Percentiles rank a stretch among this genome's conserved stretches.
Evolutionary conservation across 257 asterid species (phyloP).

Genomic region (Solanum etuberosum): DNA sequence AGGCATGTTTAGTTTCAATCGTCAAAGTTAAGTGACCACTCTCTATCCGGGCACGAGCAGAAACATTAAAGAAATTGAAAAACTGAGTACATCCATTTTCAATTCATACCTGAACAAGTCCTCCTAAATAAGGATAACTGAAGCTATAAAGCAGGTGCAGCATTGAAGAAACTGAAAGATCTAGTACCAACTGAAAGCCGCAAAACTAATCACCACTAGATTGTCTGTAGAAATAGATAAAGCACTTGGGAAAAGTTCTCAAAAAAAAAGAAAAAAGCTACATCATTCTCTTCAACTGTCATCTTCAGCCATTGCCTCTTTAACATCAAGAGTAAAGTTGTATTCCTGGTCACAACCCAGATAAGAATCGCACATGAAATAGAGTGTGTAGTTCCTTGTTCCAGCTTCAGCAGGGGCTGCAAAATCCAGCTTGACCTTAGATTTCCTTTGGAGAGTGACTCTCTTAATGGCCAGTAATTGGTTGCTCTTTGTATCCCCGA

Average conservation of each 20-base stretch:
- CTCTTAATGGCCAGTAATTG: constrained; percentile 30
- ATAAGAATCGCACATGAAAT: constrained; percentile 34
- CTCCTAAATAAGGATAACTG: background rate
- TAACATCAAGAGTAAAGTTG: constrained; percentile 22
- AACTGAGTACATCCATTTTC: background rate
- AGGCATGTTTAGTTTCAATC: background rate
- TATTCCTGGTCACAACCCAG: constrained; percentile 39
- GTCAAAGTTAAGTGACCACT: background rate
- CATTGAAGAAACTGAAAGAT: background rate
- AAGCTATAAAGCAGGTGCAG: background rate
- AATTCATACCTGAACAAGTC: background rate
- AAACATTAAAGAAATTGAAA: too few species aligned
- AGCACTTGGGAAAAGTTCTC: background rate
- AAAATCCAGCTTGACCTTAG: constrained; percentile 22
- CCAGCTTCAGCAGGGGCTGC: constrained; percentile 24
- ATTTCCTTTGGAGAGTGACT: constrained; percentile 26
- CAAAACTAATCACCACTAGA: background rate
- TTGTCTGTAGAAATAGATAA: background rate
- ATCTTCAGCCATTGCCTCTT: constrained; percentile 2
- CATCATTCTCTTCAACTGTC: constrained; percentile 1
- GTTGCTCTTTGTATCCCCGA: constrained; percentile 26
- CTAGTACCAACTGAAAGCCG: background rate
- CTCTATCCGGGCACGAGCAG: too few species aligned
- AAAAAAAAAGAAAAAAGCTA: background rate
- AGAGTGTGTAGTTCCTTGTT: constrained; percentile 17